Evolutionary conservation across 768 basidiomycete species (phyloP), one percentile per base, ranked within the genome.

Genomic region (Galerina sulciceps): DNA sequence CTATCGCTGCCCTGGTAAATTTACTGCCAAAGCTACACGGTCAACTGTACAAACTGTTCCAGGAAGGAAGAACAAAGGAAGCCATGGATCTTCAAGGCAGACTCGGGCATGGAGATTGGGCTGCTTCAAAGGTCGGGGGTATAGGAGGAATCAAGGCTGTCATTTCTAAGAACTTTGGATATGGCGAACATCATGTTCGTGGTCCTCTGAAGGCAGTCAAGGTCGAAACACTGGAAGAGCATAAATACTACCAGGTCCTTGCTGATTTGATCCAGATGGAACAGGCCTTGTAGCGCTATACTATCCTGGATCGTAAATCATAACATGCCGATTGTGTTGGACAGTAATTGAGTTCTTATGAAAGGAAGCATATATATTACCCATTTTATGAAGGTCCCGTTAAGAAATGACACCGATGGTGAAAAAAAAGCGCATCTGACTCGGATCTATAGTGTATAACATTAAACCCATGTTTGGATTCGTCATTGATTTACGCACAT

Each of bases 71-170:
- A 47, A 55, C 82, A 14, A 71, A 79, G 34, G 85, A 88, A 55
- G 89, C 89, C 1, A 82, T 84, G 77, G 74, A 77, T 51, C 64
- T 89, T 0, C 89, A 90, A 65, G 83, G 77, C 1, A 73, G 84
- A 58, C 73, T 91, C 23, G 84, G 83, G 0, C 88, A 89, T 62
- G 85, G 81, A 3, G 89, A 91, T 67, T 87, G 85, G 82, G 86
- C 86, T 14, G 71, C 79, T 20, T 78, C 80, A 26, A 86, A 84
- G 66, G 71, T 88, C 14, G 88, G 89, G 13, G 88, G 88, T 1
- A 86, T 91, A 43, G 82, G 83, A 3, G 89, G 85, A 4, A 77
- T 89, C 66, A 90, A 91, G 71, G 80, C 83, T 2, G 72, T 89
- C 40, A 76, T 89, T n/a, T 71, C 80, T 31, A 79, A 79, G 65